These are phyloP conservation scores for Penicillium sp. DNA, from an alignment of 2,329 filamentous ascomycete genomes.

Conservation along the genomic window DNA sequence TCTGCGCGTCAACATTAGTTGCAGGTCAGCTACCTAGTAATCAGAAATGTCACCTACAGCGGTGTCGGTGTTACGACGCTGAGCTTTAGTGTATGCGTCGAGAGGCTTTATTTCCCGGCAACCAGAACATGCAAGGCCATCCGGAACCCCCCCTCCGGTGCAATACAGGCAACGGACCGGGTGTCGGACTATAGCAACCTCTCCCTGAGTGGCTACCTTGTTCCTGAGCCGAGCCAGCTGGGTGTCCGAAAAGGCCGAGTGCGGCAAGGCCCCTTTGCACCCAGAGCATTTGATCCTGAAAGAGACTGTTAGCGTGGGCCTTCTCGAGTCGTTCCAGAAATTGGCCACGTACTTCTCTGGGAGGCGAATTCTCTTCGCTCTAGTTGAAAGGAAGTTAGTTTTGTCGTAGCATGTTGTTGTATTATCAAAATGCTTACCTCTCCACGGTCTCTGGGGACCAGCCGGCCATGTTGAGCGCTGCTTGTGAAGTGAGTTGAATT, in stretches of 20 bases:
- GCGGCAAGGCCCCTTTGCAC: conserved; percentile 41
- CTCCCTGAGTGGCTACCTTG: conserved; percentile 18
- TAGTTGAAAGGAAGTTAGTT: background rate
- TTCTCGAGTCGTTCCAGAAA: background rate
- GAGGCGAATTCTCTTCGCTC: background rate
- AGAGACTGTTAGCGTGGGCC: background rate
- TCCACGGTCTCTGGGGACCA: conserved; percentile 1
- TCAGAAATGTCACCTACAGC: conserved; percentile 35
- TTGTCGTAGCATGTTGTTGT: background rate
- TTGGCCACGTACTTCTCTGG: background rate
- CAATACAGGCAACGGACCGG: conserved; percentile 44
- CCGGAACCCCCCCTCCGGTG: conserved; percentile 32
- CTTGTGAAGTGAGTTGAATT: background rate
- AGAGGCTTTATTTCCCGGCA: conserved; percentile 47
- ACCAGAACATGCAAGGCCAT: conserved; percentile 47
- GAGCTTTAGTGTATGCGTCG: conserved; percentile 48
- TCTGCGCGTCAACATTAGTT: conserved; percentile 26
- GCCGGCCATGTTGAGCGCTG: conserved; percentile 3
- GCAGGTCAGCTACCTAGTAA: background rate
- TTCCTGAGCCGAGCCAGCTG: conserved; percentile 39
- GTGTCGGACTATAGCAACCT: conserved; percentile 16
- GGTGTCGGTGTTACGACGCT: conserved; percentile 43
- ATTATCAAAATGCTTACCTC: background rate
- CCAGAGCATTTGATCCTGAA: conserved; percentile 45
- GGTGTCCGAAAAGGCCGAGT: conserved; percentile 43